phyloP scores from a whole-genome alignment of 2,329 filamentous ascomycete species.

The Alternaria atra region DNA sequence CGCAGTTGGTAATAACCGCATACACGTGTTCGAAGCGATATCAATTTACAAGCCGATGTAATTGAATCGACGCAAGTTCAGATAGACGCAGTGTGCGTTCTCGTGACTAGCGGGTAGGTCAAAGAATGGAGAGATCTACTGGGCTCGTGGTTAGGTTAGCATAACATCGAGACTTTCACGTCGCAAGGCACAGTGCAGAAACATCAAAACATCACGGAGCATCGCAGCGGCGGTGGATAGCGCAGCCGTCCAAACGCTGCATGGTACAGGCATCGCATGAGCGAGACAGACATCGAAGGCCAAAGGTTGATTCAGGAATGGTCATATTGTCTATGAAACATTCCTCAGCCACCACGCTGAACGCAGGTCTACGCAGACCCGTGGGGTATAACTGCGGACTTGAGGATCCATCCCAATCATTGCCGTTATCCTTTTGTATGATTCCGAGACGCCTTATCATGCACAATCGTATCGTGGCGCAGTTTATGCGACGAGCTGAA shows the following conservation, averaged over 20 bases:
- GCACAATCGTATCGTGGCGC: constrained; percentile 25
- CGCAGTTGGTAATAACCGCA: not conserved
- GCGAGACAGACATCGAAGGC: constrained; percentile 1
- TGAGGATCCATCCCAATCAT: constrained; percentile 35
- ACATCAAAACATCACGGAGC: constrained; percentile 8
- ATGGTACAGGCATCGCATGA: not conserved
- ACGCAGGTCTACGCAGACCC: constrained; percentile 30
- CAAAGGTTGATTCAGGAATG: constrained; percentile 62
- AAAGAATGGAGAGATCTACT: not conserved
- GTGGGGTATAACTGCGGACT: constrained; percentile 35
- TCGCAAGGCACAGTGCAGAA: not conserved
- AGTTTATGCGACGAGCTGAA: constrained; percentile 88
- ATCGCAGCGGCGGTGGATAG: not conserved
- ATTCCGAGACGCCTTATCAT: constrained; percentile 40
- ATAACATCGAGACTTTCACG: not conserved
- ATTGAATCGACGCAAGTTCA: not conserved
- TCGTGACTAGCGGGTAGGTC: not conserved
- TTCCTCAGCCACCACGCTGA: constrained; percentile 64
- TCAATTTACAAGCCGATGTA: not conserved
- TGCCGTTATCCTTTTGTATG: constrained; percentile 36
- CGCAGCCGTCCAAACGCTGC: not conserved
- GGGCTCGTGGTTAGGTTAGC: not conserved
- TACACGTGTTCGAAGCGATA: not conserved
- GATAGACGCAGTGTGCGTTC: not conserved
- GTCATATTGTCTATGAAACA: constrained; percentile 55